Evolutionary conservation across 768 basidiomycete genomes (phyloP).

Genomic region (Podaxis sp.): DNA sequence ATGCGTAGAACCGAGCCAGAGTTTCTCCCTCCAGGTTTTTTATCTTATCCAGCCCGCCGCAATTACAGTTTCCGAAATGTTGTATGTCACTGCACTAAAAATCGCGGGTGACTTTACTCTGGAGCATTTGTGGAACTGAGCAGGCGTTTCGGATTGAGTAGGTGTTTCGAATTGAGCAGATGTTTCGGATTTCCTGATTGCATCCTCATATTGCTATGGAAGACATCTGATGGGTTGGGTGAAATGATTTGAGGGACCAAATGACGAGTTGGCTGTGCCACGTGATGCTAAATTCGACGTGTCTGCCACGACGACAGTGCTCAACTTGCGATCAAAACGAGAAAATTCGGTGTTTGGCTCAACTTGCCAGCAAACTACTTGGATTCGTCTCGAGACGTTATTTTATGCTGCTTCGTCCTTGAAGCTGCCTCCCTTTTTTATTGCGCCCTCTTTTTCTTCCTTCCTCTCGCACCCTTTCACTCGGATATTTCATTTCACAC

Average conservation of each 20-base stretch:
- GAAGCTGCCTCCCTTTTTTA: conserved; percentile 13
- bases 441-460: conserved; percentile 14
- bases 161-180: no score
- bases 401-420: conserved; percentile 20
- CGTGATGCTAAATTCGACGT: conserved; percentile 20
- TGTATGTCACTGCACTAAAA: no score
- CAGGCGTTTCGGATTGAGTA: no score
- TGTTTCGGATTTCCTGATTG: no score
- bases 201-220: no score
- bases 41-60: no score
- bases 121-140: no score
- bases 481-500: neutral
- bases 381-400: neutral
- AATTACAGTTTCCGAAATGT: no score
- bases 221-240: neutral
- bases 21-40: no score
- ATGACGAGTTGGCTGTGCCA: conserved; percentile 1
- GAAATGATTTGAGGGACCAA: neutral
- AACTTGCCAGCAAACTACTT: conserved; percentile 11
- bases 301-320: conserved; percentile 29
- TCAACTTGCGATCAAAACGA: no score
- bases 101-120: no score
- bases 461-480: conserved; percentile 12
- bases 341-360: conserved; percentile 4
- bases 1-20: no score